Base-by-base conservation (phyloP, 108 stramenopile genomes). In the Nitzschia sp. region DNA sequence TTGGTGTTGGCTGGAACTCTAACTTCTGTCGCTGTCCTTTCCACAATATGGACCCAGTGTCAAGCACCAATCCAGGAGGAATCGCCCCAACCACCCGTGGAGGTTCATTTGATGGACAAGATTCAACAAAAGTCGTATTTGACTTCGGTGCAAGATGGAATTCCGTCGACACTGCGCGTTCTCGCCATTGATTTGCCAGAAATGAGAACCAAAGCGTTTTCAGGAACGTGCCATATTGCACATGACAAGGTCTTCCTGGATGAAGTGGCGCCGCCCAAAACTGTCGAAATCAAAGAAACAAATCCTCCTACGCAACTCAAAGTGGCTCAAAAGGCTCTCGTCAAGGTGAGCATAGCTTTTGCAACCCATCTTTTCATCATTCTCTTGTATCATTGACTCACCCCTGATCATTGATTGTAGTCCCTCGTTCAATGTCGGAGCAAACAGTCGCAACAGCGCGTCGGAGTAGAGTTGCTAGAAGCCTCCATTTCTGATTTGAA, bases 401-500 rank as follows among this genome's bases (percentile, higher is more conserved):
- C 38, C 39, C 19, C 5, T 17, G 46, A 5, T 38, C 39, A 21
- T 62, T 44, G 6, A 21, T 39, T 9, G 15, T 72, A 73, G 57
- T 65, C 71, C 10, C 42, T 84, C 2, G 51, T 76, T 2, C 55
- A 78, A 54, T 84, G 83, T 37, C 61, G 57, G 2, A 73, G 60
- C 21, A 22, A 51, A 1, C 70, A 72, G 37, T 57, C 50, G 19
- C 67, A 63, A 41, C 64, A 69, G 21, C 52, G 56, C 20, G 77
- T 87, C 56, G 92, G 87, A 25, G 87, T 83, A 0, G 83, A 93
- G 73, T 53, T 93, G n/a, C 58, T 93, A 46, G 89, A 93, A 53
- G 84, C 82, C 26, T 83, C 81, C 6, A 53, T 89, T 25, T 73
- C 79, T 37, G 75, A 79, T 63, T 78, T 93, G 42, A 93, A 93